Percentiles rank a stretch among this genome's conserved stretches.
Conservation (phyloP, 345 rosid genomes). For the Brassica incana region DNA sequence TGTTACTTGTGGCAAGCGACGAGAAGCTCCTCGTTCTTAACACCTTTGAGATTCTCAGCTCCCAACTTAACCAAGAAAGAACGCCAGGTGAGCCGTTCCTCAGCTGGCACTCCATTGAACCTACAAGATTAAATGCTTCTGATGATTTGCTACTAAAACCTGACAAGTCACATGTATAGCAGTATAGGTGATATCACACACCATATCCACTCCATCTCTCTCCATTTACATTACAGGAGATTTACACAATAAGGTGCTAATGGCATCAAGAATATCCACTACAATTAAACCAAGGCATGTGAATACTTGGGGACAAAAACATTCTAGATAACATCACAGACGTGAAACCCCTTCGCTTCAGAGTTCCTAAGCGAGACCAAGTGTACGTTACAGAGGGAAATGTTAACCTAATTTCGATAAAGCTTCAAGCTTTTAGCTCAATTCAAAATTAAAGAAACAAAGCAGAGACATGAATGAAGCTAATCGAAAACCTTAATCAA, state of each 20-base stretch:
- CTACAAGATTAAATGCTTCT: slow-evolving; percentile 39
- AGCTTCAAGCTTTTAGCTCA: slow-evolving; percentile 1
- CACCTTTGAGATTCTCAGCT: slow-evolving; percentile 86
- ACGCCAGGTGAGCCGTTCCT: slow-evolving; percentile 90
- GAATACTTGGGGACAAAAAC: background rate
- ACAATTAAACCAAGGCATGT: background rate
- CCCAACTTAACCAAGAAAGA: slow-evolving; percentile 92
- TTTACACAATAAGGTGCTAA: background rate
- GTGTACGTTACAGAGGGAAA: background rate
- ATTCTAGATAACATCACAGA: background rate
- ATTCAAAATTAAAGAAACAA: background rate
- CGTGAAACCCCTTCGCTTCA: background rate
- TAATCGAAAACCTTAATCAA: background rate
- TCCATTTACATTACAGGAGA: background rate
- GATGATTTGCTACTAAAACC: background rate
- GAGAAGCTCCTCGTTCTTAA: slow-evolving; percentile 90
- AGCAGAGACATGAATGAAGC: background rate
- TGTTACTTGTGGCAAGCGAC: slow-evolving; percentile 95
- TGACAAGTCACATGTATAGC: background rate
- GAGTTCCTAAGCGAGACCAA: background rate
- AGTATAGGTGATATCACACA: background rate
- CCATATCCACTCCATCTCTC: background rate
- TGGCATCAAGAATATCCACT: background rate
- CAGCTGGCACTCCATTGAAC: slow-evolving; percentile 96
- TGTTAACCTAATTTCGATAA: background rate